These are phyloP conservation scores for Apophysomyces trapeziformis DNA, from an alignment of 371 early-diverging fungal species.

Conservation along the genomic window DNA sequence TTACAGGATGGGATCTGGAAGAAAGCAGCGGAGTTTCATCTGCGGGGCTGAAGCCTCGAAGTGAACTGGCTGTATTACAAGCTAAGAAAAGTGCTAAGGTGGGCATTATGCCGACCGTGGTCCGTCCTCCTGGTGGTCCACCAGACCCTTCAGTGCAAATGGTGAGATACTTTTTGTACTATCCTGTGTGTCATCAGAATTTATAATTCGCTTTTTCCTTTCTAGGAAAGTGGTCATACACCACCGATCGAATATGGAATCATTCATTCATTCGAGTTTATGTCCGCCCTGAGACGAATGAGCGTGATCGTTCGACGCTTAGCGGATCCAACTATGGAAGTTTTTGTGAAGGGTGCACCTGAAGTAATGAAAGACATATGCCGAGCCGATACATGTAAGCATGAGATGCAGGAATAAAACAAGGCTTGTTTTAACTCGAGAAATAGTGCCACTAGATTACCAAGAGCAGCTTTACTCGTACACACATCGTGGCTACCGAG, in stretches of 20 bases:
- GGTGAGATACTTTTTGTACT: conserved; percentile 19
- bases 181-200: not conserved
- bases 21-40: conserved; percentile 69
- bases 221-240: conserved; percentile 5
- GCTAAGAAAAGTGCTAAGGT: conserved; percentile 48
- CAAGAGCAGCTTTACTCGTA: conserved; percentile 78
- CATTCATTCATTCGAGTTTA: conserved; percentile 96
- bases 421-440: not conserved
- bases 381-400: conserved; percentile 63
- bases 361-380: conserved; percentile 93
- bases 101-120: conserved; percentile 80
- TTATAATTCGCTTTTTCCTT: conserved; percentile 2
- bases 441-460: conserved; percentile 83
- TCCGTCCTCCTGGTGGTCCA: conserved; percentile 80
- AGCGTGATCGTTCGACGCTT: conserved; percentile 88
- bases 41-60: conserved; percentile 40
- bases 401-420: conserved; percentile 19
- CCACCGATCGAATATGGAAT: conserved; percentile 84
- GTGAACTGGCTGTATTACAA: conserved; percentile 37
- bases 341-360: conserved; percentile 97
- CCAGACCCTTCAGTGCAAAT: conserved; percentile 38
- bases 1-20: conserved; percentile 91
- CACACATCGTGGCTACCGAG: conserved; percentile 95
- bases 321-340: conserved; percentile 74
- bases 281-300: conserved; percentile 91